Base-by-base conservation (phyloP, 495 filamentous ascomycete genomes). In the Lophiostoma macrostomum region DNA sequence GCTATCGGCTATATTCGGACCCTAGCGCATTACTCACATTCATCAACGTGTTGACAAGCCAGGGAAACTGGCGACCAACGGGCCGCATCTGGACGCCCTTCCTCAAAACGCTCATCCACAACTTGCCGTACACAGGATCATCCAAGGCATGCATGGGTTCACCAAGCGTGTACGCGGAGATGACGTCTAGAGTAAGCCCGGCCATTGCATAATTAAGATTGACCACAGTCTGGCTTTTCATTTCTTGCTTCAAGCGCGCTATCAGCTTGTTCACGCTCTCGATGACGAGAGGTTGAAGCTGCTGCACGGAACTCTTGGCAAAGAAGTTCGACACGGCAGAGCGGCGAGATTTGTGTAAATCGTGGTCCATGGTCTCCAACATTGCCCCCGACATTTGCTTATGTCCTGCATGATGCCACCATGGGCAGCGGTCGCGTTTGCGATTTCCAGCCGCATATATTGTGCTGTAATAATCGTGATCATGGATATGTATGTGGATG, bases 131-230 rank as follows among this genome's bases (percentile, higher is more conserved):
- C 23, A 66, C 51, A 2, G 37, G 29, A 20, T 47, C n/a, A 12
- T 56, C 48, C 6, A 71, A 62, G 12, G 64, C 56, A 45, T 64
- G 37, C 23, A 69, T 67, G 43, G 63, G 63, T 37, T 63, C 52
- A 19, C 61, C 69, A 42, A 77, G 75, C 0, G 68, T 62, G 51
- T 75, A 77, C 46, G 73, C 67, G 19, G 68, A 73, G 27, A 76
- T 68, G 35, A 76, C 61, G 45, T 77, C 74, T 16, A 64, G 61
- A n/a, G 74, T 68, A 5, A 76, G 30, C 22, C 67, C 66, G 22
- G 63, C 49, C 56, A 69, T 65, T 32, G 57, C 70, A 22, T 43
- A 38, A 31, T 56, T 61, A 22, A 68, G 36, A 18, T 35, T 35
- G 3, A 49, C 19, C 13, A 35, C 45, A 5, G 5, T 24, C n/a